Conservation (phyloP, 2,329 filamentous ascomycete genomes). For the Claviceps arundinis region DNA sequence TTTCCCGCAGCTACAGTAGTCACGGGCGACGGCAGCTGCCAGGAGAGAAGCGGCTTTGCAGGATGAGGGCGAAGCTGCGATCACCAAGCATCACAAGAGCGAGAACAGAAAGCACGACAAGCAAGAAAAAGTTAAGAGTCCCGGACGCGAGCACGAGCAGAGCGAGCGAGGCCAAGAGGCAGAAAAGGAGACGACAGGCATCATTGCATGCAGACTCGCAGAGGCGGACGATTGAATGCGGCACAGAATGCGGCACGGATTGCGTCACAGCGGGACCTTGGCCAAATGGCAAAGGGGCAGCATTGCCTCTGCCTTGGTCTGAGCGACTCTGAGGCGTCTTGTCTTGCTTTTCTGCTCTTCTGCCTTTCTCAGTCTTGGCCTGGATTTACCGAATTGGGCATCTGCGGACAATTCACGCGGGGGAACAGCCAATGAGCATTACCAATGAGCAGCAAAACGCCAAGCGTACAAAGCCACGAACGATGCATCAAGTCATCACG, state of each 20-base stretch:
- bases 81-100: background rate
- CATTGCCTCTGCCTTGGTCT: too few species aligned
- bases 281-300: too few species aligned
- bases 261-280: slow-evolving; percentile 1
- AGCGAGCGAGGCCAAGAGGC: background rate
- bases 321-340: too few species aligned
- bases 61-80: background rate
- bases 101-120: background rate
- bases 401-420: too few species aligned
- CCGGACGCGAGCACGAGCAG: background rate
- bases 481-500: background rate
- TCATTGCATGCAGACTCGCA: background rate
- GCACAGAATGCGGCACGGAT: slow-evolving; percentile 5
- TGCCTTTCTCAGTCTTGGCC: too few species aligned
- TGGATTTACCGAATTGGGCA: too few species aligned
- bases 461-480: too few species aligned
- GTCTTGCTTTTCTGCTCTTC: too few species aligned
- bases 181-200: background rate
- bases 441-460: too few species aligned
- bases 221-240: slow-evolving; percentile 4
- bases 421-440: too few species aligned
- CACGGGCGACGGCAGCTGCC: background rate
- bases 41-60: background rate
- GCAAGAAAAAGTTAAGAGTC: background rate
- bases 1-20: background rate